A percentile compares a stretch with the other conserved stretches of the same genome.
Evolutionary conservation across 441 rosid species (phyloP).

Genomic region (Euphorbia celastroides): DNA sequence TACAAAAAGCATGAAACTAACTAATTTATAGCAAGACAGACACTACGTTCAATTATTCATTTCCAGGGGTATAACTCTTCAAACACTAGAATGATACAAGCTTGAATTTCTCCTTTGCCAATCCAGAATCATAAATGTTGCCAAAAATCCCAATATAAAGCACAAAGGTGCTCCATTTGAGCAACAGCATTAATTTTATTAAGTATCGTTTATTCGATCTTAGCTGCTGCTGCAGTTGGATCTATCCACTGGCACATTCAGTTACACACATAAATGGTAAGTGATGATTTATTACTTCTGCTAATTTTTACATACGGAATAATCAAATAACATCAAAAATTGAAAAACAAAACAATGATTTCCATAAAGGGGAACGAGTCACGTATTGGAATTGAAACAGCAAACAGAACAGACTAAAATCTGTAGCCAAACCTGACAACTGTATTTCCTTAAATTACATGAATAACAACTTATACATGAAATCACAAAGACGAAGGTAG

Average conservation of each 20-base stretch:
- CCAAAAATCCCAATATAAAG: background rate
- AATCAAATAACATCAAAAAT: background rate
- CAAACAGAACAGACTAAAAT: background rate
- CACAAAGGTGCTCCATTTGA: background rate
- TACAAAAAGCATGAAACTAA: background rate
- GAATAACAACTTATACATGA: background rate
- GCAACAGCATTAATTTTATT: background rate
- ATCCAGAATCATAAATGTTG: background rate
- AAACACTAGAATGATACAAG: background rate
- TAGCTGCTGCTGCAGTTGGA: background rate
- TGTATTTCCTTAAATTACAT: background rate
- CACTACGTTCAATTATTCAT: background rate
- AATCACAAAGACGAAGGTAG: background rate
- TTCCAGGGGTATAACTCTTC: background rate
- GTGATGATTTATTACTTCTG: background rate
- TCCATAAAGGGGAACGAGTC: background rate
- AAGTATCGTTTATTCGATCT: background rate
- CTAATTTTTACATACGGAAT: background rate
- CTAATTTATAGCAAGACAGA: background rate
- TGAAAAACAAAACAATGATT: too few species aligned
- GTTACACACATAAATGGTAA: background rate
- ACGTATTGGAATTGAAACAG: background rate
- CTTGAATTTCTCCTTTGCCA: background rate
- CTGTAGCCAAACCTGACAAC: background rate
- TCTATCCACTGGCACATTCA: background rate